These are phyloP conservation scores for Leptodontidium sp. DNA, from an alignment of 2,329 filamentous ascomycete species.

Conservation along the genomic window DNA sequence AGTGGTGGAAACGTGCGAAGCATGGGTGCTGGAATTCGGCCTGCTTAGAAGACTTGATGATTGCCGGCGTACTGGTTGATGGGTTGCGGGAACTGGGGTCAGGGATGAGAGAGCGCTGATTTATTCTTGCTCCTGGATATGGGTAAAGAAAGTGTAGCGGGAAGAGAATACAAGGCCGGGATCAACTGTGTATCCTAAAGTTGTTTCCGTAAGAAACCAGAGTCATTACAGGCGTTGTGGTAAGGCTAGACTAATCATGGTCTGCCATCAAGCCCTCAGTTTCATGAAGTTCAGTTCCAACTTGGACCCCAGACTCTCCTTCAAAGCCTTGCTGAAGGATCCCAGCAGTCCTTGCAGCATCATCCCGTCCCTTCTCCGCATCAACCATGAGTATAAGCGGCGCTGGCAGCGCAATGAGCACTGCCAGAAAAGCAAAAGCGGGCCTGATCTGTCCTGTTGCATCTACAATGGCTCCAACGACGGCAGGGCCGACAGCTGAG, in stretches of 20 bases:
- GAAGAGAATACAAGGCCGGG: background rate
- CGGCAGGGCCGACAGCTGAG: constrained; percentile 89
- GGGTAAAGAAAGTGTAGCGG: background rate
- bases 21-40: constrained; percentile 1
- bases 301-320: constrained; percentile 15
- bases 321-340: constrained; percentile 23
- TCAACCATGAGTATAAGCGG: constrained; percentile 86
- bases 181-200: background rate
- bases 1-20: background rate
- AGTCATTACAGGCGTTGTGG: background rate
- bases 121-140: background rate
- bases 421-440: constrained; percentile 90
- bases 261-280: constrained; percentile 37
- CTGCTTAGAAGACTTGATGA: constrained; percentile 10
- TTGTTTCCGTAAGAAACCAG: background rate
- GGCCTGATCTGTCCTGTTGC: constrained; percentile 78
- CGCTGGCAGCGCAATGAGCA: constrained; percentile 80
- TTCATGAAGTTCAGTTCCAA: constrained; percentile 24
- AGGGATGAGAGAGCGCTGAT: background rate
- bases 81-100: constrained; percentile 1
- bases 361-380: constrained; percentile 77
- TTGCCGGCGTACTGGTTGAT: constrained; percentile 6
- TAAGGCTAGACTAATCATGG: constrained; percentile 30
- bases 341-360: constrained; percentile 69
- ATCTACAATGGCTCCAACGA: constrained; percentile 93